A percentile compares a stretch with the other conserved stretches of the same genome.
phyloP scores from a whole-genome alignment of 306 rosid genomes.

The Canavalia gladiata region DNA sequence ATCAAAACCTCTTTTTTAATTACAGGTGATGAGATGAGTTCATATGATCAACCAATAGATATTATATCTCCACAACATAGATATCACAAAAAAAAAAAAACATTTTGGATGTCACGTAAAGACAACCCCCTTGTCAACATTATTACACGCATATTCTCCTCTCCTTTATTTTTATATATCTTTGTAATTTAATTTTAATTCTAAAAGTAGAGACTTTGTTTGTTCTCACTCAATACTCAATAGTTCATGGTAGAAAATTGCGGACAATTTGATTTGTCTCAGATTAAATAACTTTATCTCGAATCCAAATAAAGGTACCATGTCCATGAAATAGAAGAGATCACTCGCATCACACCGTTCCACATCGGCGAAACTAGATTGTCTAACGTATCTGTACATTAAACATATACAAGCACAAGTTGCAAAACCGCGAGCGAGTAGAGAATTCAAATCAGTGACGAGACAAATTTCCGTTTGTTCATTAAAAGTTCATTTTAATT shows the following conservation, averaged over 20 bases:
- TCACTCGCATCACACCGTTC: constrained; percentile 37
- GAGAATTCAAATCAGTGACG: too few species aligned
- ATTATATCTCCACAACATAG: constrained; percentile 19
- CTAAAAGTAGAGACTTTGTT: background rate
- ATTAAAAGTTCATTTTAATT: too few species aligned
- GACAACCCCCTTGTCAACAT: constrained; percentile 24
- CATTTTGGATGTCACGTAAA: constrained; percentile 14
- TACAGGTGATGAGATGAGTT: background rate
- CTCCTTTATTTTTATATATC: background rate
- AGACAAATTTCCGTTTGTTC: too few species aligned
- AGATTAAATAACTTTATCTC: background rate
- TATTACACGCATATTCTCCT: constrained; percentile 24
- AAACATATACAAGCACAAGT: background rate
- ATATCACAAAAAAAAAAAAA: constrained; percentile 6
- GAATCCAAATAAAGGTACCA: background rate
- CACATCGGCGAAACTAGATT: constrained; percentile 43
- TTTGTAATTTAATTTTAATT: background rate
- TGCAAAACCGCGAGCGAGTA: background rate
- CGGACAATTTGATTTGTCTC: constrained; percentile 24
- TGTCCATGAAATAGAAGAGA: constrained; percentile 7
- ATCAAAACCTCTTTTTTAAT: constrained; percentile 29
- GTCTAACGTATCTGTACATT: background rate
- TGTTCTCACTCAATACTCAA: constrained; percentile 29
- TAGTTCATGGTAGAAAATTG: constrained; percentile 6
- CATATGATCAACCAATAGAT: background rate